Base-by-base conservation (phyloP, 2,329 filamentous ascomycete genomes). In the Cladosporium cucumerinum region DNA sequence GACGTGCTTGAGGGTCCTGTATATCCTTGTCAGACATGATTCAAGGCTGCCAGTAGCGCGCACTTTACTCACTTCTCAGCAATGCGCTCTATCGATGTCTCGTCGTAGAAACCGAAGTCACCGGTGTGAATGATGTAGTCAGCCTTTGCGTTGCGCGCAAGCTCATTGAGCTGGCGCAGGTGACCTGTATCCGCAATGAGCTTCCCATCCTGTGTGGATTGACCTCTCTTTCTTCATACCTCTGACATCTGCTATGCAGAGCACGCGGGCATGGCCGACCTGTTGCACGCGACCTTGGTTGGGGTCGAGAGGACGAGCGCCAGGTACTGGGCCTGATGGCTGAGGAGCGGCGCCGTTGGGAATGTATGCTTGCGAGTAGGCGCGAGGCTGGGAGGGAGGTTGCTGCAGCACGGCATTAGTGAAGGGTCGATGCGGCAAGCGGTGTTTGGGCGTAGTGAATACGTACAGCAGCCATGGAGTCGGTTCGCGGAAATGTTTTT, bases 81-180 rank as follows among this genome's bases (percentile, higher is more conserved):
- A 82, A 99, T 98, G 75, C 95, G 90, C 75, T 98, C 94, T 71
- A 99, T 83, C 39, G 95, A 99, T 63, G 89, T 92, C 73, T 96
- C 91, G 79, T 99, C 95, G 82, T 99, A 99, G 82, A 99, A 99
- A 68, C 95, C 95, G 77, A 99, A 99, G 79, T 99, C 95, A 78
- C 95, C 95, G 23, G 95, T 99, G 70, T 99, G 95, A 75, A 99
- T 93, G 79, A 99, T 97, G 82, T 97, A 93, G 81, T 97, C 93
- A 73, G 95, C 95, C 77, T 91, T 91, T 68, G 95, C 94, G 77
- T 95, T 91, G 80, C 92, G 96, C 69, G 95, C 95, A 67, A 99
- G 89, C 67, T 98, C 93, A 81, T 99, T 99, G 74, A 99, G 84
- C 70, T 95, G 97, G 81, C 90, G 88, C 72, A 99, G 84, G 79